phyloP scores from a whole-genome alignment of 2,329 filamentous ascomycete species.

The Sporothrix phasma region DNA sequence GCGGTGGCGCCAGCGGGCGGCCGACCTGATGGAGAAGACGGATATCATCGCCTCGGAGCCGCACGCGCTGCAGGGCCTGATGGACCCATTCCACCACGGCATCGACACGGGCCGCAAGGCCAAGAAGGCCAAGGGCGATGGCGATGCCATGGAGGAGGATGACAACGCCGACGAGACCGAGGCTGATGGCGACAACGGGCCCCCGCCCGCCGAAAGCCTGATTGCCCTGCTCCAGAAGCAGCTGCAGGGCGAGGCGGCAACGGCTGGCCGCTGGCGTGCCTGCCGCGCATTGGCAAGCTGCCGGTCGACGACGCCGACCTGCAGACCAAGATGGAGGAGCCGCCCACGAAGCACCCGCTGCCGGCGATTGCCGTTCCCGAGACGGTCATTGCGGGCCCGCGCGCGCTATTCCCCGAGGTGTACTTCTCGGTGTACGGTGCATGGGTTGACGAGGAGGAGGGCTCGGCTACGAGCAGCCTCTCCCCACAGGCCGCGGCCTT shows the following conservation, averaged over 20 bases:
- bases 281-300: constrained; percentile 60
- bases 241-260: constrained; percentile 64
- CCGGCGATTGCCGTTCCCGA: constrained; percentile 67
- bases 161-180: constrained; percentile 19
- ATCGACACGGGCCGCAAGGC: constrained; percentile 1
- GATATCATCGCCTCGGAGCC: constrained; percentile 87
- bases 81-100: constrained; percentile 65
- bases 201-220: constrained; percentile 55
- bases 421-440: constrained; percentile 76
- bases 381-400: constrained; percentile 62
- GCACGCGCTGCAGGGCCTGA: constrained; percentile 71
- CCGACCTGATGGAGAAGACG: constrained; percentile 80
- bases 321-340: constrained; percentile 46
- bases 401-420: constrained; percentile 79
- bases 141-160: constrained; percentile 1
- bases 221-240: constrained; percentile 79
- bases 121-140: constrained; percentile 5
- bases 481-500: constrained; percentile 47
- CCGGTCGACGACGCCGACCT: constrained; percentile 50
- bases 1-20: constrained; percentile 62
- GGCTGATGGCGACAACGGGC: constrained; percentile 51
- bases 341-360: constrained; percentile 61
- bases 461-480: background rate
- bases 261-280: constrained; percentile 63
- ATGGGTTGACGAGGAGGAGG: constrained; percentile 12